Conservation (phyloP, 2,329 filamentous ascomycete species). For the Phoma sp. region DNA sequence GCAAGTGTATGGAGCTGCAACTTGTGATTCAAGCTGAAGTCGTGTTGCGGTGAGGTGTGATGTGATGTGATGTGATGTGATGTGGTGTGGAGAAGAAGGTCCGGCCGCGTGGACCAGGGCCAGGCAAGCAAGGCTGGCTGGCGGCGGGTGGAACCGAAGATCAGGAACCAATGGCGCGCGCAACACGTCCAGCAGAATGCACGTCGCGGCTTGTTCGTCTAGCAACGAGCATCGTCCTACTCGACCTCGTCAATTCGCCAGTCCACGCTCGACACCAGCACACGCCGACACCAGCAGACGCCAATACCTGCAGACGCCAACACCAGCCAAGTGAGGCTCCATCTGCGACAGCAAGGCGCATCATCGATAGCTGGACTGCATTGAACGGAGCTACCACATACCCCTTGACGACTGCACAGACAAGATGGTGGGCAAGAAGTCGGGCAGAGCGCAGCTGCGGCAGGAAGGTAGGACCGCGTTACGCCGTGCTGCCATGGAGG, state of each 20-base stretch:
- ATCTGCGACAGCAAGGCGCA: not conserved
- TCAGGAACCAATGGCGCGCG: conserved; percentile 15
- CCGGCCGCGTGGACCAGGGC: not conserved
- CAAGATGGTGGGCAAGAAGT: conserved; percentile 70
- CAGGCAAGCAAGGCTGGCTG: conserved; percentile 1
- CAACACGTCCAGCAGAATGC: conserved; percentile 12
- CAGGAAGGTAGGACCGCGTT: conserved; percentile 60
- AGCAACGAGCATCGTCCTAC: not conserved
- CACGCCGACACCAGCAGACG: not conserved
- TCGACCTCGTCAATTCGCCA: not conserved
- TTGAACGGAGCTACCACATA: too few relatives aligned
- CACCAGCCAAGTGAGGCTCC: not conserved
- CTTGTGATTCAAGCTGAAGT: too few relatives aligned
- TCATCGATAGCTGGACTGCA: not conserved
- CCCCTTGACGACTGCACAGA: not conserved
- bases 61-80: too few relatives aligned
- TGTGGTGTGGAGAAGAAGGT: not conserved
- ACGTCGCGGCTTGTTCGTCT: not conserved
- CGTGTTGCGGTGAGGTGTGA: too few relatives aligned
- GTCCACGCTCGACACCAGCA: not conserved
- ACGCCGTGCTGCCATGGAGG: not conserved
- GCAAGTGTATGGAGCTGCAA: too few relatives aligned
- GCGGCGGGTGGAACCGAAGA: conserved; percentile 2
- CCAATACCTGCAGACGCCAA: not conserved
- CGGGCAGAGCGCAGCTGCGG: conserved; percentile 65